Evolutionary conservation across 176 grass and related monocot species (phyloP).

Genomic region (Carex scoparia): DNA sequence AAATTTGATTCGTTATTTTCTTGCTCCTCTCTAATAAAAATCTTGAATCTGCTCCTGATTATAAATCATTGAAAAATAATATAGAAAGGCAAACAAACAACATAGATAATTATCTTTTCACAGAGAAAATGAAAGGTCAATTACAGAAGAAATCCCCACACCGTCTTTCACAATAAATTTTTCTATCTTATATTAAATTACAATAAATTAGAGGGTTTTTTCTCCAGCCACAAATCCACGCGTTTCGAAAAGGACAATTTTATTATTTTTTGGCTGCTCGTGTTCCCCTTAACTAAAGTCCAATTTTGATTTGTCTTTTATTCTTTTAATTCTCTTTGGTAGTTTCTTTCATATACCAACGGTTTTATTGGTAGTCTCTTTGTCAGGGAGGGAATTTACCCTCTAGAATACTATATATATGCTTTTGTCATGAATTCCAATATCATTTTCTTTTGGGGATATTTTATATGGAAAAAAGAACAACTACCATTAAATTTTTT

Average conservation of each 20-base stretch:
- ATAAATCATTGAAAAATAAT: not conserved
- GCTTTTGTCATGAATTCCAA: not conserved
- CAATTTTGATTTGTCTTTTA: conserved; percentile 13
- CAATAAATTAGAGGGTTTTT: not conserved
- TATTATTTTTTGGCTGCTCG: conserved; percentile 5
- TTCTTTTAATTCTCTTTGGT: conserved; percentile 17
- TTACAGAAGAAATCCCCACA: not conserved
- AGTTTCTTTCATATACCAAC: not conserved
- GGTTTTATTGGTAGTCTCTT: not conserved
- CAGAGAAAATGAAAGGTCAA: not conserved
- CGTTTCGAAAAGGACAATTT: conserved; percentile 12
- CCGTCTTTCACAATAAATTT: not conserved
- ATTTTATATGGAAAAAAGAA: not conserved
- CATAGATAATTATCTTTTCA: not conserved
- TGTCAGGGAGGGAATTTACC: not conserved
- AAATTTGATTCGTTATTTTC: too few species aligned
- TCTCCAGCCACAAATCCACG: conserved; percentile 14
- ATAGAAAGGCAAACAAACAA: not conserved
- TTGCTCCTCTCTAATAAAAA: too few species aligned
- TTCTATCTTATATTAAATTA: not conserved
- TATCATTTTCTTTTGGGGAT: not conserved
- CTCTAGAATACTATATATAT: not conserved
- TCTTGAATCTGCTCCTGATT: too few species aligned
- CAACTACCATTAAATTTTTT: not conserved
- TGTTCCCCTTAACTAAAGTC: conserved; percentile 3